Evolutionary conservation across 140 eudicot genomes (phyloP).

Genomic region (Senecio squalidus): DNA sequence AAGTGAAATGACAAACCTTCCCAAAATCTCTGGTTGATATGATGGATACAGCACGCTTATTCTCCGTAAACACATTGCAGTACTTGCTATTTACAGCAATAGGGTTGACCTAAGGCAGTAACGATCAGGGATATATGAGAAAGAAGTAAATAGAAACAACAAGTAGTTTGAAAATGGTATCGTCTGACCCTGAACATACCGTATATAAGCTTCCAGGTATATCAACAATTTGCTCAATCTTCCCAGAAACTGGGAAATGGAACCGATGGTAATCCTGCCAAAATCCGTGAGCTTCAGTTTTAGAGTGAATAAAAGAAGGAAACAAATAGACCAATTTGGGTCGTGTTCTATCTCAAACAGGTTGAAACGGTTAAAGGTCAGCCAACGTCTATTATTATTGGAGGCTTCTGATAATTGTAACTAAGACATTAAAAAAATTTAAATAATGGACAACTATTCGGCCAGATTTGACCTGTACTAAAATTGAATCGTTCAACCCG

Average conservation of each 20-base stretch:
- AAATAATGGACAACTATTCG: too few relatives aligned
- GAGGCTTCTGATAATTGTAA: too few relatives aligned
- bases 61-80: slow-evolving; percentile 92
- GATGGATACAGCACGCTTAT: slow-evolving; percentile 67
- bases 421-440: too few relatives aligned
- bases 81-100: slow-evolving; percentile 98
- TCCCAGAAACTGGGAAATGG: slow-evolving; percentile 92
- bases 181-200: slow-evolving; percentile 33
- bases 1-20: slow-evolving; percentile 70
- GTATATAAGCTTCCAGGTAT: slow-evolving; percentile 93
- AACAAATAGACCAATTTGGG: too few relatives aligned
- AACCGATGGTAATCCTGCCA: slow-evolving; percentile 96
- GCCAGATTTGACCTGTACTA: too few relatives aligned
- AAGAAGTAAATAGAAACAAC: neutral
- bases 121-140: slow-evolving; percentile 6
- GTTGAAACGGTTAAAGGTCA: too few relatives aligned
- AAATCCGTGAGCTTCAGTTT: slow-evolving; percentile 3
- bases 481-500: too few relatives aligned
- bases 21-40: slow-evolving; percentile 82
- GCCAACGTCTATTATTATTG: too few relatives aligned
- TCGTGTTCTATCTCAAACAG: too few relatives aligned
- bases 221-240: slow-evolving; percentile 65
- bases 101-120: slow-evolving; percentile 73
- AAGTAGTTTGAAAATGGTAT: too few relatives aligned
- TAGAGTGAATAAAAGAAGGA: neutral